These are phyloP conservation scores for Microbotryum violaceum DNA, from an alignment of 1,284 basidiomycete species.

Conservation along the genomic window DNA sequence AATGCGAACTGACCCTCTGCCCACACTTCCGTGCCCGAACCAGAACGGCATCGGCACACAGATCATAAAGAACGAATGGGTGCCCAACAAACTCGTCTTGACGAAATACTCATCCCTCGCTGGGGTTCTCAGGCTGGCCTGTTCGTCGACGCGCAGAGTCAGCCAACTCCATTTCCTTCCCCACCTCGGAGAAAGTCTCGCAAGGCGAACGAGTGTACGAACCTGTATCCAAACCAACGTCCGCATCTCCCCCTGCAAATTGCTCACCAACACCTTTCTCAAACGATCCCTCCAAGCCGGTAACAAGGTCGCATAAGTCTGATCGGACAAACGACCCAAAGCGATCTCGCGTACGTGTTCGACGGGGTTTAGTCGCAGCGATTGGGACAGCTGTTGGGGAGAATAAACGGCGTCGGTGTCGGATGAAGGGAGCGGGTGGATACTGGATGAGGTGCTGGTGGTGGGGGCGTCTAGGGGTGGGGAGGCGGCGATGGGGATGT, in stretches of 20 bases:
- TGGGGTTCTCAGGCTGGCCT: conserved; percentile 57
- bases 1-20: conserved; percentile 56
- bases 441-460: too few relatives aligned
- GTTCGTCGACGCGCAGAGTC: too few relatives aligned
- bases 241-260: conserved; percentile 57
- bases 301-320: conserved; percentile 54
- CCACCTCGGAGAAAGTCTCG: background rate
- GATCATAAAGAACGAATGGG: conserved; percentile 89
- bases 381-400: too few relatives aligned
- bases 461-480: too few relatives aligned
- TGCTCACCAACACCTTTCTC: conserved; percentile 50
- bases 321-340: too few relatives aligned
- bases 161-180: background rate
- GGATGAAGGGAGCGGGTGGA: too few relatives aligned
- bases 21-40: conserved; percentile 66
- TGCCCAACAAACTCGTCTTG: conserved; percentile 68
- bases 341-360: too few relatives aligned
- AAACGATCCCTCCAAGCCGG: conserved; percentile 56
- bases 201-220: conserved; percentile 29
- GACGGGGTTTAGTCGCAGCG: too few relatives aligned
- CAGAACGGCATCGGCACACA: conserved; percentile 79
- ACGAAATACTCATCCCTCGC: conserved; percentile 82
- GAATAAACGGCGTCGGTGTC: too few relatives aligned
- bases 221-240: conserved; percentile 67
- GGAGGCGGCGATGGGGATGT: too few relatives aligned